Conservation (phyloP, 768 basidiomycete species). For the Heimioporus sp. region DNA sequence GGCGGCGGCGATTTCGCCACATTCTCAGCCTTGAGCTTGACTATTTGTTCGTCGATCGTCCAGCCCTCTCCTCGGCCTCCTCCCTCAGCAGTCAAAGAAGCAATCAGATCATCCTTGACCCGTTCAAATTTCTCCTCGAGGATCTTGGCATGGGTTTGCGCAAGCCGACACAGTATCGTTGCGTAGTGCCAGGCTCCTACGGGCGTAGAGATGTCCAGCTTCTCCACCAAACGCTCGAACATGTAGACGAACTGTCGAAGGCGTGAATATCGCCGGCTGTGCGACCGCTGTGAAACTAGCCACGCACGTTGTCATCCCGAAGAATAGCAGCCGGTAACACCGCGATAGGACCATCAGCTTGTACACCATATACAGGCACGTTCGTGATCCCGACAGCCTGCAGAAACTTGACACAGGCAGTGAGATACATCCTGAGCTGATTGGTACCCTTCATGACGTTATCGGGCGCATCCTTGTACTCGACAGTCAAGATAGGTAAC, state of each 20-base stretch:
- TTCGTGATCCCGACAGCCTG: slow-evolving; percentile 2
- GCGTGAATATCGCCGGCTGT: not conserved
- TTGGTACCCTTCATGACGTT: not conserved
- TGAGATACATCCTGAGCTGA: slow-evolving; percentile 7
- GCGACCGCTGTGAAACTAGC: too few species aligned
- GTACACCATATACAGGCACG: slow-evolving; percentile 3
- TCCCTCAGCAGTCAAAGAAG: not conserved
- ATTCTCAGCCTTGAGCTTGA: not conserved
- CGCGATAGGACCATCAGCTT: slow-evolving; percentile 3
- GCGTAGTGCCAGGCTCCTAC: slow-evolving; percentile 10
- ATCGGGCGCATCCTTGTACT: slow-evolving; percentile 1
- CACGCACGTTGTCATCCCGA: slow-evolving; percentile 1
- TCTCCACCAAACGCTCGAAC: slow-evolving; percentile 4
- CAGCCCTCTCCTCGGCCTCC: not conserved
- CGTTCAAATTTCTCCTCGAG: not conserved
- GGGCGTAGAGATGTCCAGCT: slow-evolving; percentile 2
- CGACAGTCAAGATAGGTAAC: slow-evolving; percentile 4
- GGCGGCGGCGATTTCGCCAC: not conserved
- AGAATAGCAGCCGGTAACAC: slow-evolving; percentile 1
- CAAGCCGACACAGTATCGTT: slow-evolving; percentile 7
- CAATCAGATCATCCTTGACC: not conserved
- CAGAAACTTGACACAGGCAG: slow-evolving; percentile 7
- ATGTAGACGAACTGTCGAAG: not conserved
- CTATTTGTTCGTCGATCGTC: slow-evolving; percentile 1
- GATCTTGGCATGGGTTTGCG: not conserved